Base-by-base conservation (phyloP, 2,329 filamentous ascomycete species). In the Ophiostoma sp. region DNA sequence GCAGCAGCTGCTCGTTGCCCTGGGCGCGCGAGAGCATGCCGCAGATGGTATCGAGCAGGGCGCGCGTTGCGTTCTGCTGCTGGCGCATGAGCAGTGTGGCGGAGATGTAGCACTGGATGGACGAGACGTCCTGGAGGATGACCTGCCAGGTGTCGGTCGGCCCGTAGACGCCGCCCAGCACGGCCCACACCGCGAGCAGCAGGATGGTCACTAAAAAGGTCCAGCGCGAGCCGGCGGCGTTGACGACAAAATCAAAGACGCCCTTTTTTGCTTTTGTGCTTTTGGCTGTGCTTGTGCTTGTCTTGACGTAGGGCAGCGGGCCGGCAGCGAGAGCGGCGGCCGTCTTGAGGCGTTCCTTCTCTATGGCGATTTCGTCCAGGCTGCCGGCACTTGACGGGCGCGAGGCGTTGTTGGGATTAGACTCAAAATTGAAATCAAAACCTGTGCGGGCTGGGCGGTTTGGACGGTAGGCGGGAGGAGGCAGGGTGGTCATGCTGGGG, bases 21-120 rank as follows among this genome's bases (percentile, higher is more conserved):
- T 27, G 52, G 23, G 74, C 75, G 31, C 79, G 77, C 15, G 79
- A 80, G 20, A 76, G 73, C 65, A 80, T 73, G 67, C 74, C 73
- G 20, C 78, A 77, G 35, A 79, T 76, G 0, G 75, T 75, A 2
- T 76, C 74, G 68, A 78, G 73, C 7, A 77, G 73, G 11, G 73
- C 70, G 6, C 76, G 74, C n/a, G 76, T 76, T 13, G 75, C 75
- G 71, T 78, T 80, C 44, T 76, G 75, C 71, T 80, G 79, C 74
- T 81, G 79, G 1, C 79, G 76, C 74, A 80, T 78, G 54, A 80
- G 78, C 20, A 81, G 76, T 8, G 78, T 79, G 35, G 78, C 79
- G 11, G 77, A 79, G 54, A 79, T 73, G 70, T 80, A 80, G 68
- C 78, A 76, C 68, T 79, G 75, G 68, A 80, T 79, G 17, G 79